These are phyloP conservation scores for Microsporum audouinii DNA, from an alignment of 2,329 filamentous ascomycete genomes.

Conservation along the genomic window DNA sequence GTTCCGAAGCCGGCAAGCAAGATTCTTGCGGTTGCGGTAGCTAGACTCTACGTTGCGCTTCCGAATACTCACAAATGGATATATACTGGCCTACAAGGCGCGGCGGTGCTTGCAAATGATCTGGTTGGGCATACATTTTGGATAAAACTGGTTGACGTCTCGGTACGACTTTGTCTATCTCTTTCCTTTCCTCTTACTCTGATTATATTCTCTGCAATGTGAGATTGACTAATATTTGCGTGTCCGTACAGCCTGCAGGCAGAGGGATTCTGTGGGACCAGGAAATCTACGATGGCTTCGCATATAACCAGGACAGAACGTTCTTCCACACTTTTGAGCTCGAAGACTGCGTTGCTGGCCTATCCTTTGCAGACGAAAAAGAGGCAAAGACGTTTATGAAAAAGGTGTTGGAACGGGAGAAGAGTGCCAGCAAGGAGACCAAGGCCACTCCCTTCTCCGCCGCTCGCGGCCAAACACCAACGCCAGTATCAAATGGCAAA, in stretches of 20 bases:
- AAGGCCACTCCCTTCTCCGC: slow-evolving; percentile 60
- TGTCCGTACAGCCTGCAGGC: slow-evolving; percentile 49
- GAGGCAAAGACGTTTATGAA: slow-evolving; percentile 95
- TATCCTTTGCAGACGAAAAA: slow-evolving; percentile 94
- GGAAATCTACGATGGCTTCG: slow-evolving; percentile 90
- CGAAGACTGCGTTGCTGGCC: slow-evolving; percentile 76
- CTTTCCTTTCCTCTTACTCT: background rate
- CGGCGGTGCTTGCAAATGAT: slow-evolving; percentile 83
- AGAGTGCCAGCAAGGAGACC: slow-evolving; percentile 85
- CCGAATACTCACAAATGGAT: slow-evolving; percentile 80
- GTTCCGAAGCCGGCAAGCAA: slow-evolving; percentile 94
- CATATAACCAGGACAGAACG: slow-evolving; percentile 90
- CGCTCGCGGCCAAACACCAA: slow-evolving; percentile 37
- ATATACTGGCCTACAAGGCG: slow-evolving; percentile 86
- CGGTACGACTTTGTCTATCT: slow-evolving; percentile 46
- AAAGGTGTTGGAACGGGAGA: slow-evolving; percentile 93
- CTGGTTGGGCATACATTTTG: slow-evolving; percentile 91
- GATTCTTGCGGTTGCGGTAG: slow-evolving; percentile 90
- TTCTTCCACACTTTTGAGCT: slow-evolving; percentile 98
- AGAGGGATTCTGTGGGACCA: slow-evolving; percentile 93
- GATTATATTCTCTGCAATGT: background rate
- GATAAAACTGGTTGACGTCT: slow-evolving; percentile 95
- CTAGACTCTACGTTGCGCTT: slow-evolving; percentile 83
- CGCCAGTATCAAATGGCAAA: slow-evolving; percentile 35
- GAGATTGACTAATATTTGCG: background rate